Evolutionary conservation across 257 asterid species (phyloP).

Genomic region (Parsonsia alboflavescens): DNA sequence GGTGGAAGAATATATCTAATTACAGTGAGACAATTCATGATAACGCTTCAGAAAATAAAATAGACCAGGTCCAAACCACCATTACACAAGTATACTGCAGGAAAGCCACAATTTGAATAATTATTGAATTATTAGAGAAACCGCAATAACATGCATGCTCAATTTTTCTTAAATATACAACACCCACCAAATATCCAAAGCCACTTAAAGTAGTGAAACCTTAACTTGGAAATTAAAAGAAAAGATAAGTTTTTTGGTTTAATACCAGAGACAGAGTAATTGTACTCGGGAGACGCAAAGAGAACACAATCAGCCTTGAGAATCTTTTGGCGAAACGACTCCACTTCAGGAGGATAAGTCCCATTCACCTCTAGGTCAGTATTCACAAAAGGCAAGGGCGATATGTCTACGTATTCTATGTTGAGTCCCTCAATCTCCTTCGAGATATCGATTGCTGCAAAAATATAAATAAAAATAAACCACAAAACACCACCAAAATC

Average conservation of each 20-base stretch:
- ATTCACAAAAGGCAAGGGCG: slow-evolving; percentile 60
- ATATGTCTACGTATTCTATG: slow-evolving; percentile 68
- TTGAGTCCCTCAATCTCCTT: slow-evolving; percentile 53
- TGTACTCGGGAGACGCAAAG: slow-evolving; percentile 90
- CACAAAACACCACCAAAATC: neutral
- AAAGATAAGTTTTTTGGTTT: neutral
- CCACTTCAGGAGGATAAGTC: slow-evolving; percentile 64
- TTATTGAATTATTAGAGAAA: neutral
- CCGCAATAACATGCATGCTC: neutral
- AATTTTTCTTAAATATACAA: neutral
- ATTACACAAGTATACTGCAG: neutral
- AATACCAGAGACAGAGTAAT: slow-evolving; percentile 78
- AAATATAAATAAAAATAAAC: too few species aligned
- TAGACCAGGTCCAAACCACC: neutral
- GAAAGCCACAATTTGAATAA: neutral
- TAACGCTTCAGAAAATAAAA: neutral
- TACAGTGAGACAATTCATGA: neutral
- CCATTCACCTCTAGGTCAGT: slow-evolving; percentile 81
- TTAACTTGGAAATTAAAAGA: neutral
- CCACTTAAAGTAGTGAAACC: neutral
- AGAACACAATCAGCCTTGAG: slow-evolving; percentile 62
- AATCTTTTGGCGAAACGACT: slow-evolving; percentile 76
- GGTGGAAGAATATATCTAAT: neutral
- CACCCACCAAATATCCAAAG: neutral
- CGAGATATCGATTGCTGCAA: slow-evolving; percentile 60